Conservation (phyloP, 371 early-diverging fungal species). For the Mortierella sp. region DNA sequence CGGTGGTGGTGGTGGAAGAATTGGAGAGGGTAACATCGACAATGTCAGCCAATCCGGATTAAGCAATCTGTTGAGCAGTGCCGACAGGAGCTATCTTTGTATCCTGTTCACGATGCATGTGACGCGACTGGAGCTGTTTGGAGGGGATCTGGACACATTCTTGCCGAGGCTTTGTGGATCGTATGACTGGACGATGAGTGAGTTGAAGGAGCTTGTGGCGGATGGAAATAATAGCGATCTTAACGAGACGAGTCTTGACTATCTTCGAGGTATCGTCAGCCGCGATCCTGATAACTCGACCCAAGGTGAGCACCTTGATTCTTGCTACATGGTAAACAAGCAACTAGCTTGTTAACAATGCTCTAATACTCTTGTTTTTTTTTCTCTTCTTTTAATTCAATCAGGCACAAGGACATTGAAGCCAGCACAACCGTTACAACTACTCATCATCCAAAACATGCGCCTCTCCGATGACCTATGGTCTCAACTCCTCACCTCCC, state of each 20-base stretch:
- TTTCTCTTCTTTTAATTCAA: too few relatives aligned
- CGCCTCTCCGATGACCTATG: too few relatives aligned
- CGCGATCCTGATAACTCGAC: not conserved
- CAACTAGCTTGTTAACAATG: too few relatives aligned
- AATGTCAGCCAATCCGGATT: not conserved
- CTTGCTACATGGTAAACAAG: too few relatives aligned
- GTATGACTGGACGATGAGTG: not conserved
- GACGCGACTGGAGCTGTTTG: not conserved
- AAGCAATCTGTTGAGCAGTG: not conserved
- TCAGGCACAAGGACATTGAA: too few relatives aligned
- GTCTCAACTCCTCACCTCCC: too few relatives aligned
- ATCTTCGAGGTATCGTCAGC: not conserved
- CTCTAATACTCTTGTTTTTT: too few relatives aligned
- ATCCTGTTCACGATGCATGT: not conserved
- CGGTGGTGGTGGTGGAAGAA: not conserved
- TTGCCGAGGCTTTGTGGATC: not conserved
- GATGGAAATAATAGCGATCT: not conserved
- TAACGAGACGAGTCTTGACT: not conserved
- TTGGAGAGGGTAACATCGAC: not conserved
- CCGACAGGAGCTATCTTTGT: not conserved
- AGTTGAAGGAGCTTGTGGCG: not conserved
- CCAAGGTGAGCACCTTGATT: too few relatives aligned
- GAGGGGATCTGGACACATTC: not conserved
- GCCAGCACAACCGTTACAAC: too few relatives aligned
- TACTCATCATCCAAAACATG: too few relatives aligned